Evolutionary conservation across 192 early-diverging fungal genomes (phyloP).

Genomic region (Dispira simplex): DNA sequence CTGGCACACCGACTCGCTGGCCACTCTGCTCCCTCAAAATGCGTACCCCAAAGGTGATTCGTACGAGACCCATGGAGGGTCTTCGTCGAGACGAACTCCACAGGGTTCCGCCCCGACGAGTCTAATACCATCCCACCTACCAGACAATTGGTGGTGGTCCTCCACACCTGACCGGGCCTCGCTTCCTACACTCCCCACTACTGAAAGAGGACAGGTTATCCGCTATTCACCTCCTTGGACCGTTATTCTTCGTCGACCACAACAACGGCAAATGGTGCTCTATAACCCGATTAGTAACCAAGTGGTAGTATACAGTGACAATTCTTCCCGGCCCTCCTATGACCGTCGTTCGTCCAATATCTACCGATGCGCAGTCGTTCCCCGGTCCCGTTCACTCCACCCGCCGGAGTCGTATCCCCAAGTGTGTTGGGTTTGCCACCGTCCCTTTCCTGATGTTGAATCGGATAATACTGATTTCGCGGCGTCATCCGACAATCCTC

Average conservation of each 20-base stretch:
- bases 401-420: neutral
- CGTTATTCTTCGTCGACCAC: conserved; percentile 30
- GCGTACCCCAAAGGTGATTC: too few species aligned
- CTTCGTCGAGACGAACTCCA: too few species aligned
- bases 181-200: too few species aligned
- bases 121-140: too few species aligned
- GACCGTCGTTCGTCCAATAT: conserved; percentile 3
- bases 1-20: too few species aligned
- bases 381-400: conserved; percentile 9
- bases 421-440: neutral
- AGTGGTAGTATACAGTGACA: conserved; percentile 25
- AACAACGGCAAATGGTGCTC: conserved; percentile 36
- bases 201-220: conserved; percentile 16
- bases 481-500: conserved; percentile 18
- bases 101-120: too few species aligned
- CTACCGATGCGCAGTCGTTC: neutral
- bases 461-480: conserved; percentile 4
- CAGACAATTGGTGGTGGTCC: too few species aligned
- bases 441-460: conserved; percentile 10
- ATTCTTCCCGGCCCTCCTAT: conserved; percentile 9
- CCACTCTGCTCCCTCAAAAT: too few species aligned
- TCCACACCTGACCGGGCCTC: too few species aligned
- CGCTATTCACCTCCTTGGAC: conserved; percentile 38
- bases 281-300: conserved; percentile 41
- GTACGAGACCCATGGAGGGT: too few species aligned